These are phyloP conservation scores for Eustoma russellianum DNA, from an alignment of 257 asterid species.

Conservation along the genomic window DNA sequence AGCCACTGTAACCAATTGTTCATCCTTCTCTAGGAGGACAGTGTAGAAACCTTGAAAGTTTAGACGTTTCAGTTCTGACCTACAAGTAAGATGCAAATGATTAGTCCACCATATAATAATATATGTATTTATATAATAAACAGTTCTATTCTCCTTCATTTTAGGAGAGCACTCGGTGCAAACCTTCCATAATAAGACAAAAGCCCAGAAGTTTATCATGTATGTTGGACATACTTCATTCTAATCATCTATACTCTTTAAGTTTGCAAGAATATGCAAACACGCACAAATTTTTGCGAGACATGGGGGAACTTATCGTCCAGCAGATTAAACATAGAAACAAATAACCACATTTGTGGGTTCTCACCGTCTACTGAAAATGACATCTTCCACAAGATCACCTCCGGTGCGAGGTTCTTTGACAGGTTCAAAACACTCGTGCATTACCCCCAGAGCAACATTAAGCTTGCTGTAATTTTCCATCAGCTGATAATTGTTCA, in stretches of 20 bases:
- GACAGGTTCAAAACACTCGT: constrained; percentile 79
- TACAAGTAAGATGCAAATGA: constrained; percentile 12
- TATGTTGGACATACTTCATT: no score
- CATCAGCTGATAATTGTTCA: constrained; percentile 25
- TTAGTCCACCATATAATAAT: no score
- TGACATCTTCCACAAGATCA: constrained; percentile 80
- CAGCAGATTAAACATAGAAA: no score
- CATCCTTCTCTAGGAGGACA: constrained; percentile 60
- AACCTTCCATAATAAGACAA: no score
- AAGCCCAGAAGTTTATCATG: no score
- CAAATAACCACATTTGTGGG: background rate
- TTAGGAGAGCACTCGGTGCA: no score
- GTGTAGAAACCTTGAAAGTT: constrained; percentile 84
- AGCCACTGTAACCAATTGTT: constrained; percentile 64
- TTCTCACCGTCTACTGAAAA: constrained; percentile 66
- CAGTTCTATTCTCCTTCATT: no score
- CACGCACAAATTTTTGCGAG: no score
- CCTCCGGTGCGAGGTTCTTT: constrained; percentile 61
- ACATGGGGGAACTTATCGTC: no score
- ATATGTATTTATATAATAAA: no score
- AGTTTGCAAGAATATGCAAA: no score
- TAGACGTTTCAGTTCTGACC: constrained; percentile 80
- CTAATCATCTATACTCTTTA: no score
- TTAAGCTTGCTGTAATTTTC: constrained; percentile 64
- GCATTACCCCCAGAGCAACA: constrained; percentile 78